Base-by-base conservation (phyloP, 2,329 filamentous ascomycete genomes). In the Alternaria brassicicola region DNA sequence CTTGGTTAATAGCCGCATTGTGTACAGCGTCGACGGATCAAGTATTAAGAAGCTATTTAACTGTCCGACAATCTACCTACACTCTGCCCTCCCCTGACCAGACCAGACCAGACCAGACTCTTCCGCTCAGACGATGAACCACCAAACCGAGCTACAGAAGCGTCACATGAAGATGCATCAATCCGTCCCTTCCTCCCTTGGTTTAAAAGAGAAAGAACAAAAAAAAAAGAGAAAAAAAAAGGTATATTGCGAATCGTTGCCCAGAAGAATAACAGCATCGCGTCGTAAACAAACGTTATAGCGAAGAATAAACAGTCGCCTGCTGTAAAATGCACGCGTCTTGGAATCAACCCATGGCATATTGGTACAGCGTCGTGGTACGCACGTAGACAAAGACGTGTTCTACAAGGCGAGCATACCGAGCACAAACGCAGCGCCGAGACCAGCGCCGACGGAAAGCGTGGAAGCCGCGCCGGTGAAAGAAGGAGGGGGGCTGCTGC, bases 401-500 rank as follows among this genome's bases (percentile, higher is more conserved):
- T 30, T 30, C 38, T 78, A 82, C 59, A 82, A 62, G 46, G 75
- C 78, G 54, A 82, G 69, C 64, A 81, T 72, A 64, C 77, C 79
- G 31, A 81, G 55, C 45, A 82, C 78, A 25, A 78, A 46, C 5
- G 71, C 74, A 52, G 78, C 80, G 54, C 75, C 78, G 26, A 81
- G 49, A 46, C 78, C 56, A 21, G 78, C 68, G 41, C 73, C 76
- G 38, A 76, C 75, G 4, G 78, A 77, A 43, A 76, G 55, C 28
- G 76, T 63, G 6, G 78, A 78, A n/a, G 65, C 73, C 5, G 65
- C 72, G 47, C 65, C 66, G 23, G 59, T 69, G 55, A 60, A 67
- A 31, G 55, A 62, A 48, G 61, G 48, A 43, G 41, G 36, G 36
- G n/a, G n/a, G n/a, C n/a, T n/a, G n/a, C 19, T 28, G 2, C 43